A percentile compares a stretch with the other conserved stretches of the same genome.
Conservation (phyloP, 129 eudicot genomes). For the Centella asiatica region DNA sequence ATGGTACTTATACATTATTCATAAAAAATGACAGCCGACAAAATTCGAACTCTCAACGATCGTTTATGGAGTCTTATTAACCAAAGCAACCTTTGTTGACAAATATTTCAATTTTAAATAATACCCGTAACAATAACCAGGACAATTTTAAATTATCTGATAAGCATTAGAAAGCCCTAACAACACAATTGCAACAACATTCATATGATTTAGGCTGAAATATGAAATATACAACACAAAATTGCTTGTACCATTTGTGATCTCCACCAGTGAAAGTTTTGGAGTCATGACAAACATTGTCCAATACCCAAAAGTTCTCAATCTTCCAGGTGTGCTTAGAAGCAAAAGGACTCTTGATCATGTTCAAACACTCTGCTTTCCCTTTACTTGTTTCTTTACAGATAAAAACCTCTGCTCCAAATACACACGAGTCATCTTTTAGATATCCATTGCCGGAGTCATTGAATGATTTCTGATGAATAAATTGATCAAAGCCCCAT, state of each 20-base stretch:
- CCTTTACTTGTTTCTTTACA: conserved; percentile 38
- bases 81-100: too few relatives aligned
- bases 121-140: too few relatives aligned
- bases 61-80: too few relatives aligned
- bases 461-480: conserved; percentile 29
- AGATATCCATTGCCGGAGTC: conserved; percentile 46
- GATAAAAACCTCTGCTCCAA: conserved; percentile 61
- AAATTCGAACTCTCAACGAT: too few relatives aligned
- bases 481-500: conserved; percentile 53
- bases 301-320: conserved; percentile 22
- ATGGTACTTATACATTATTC: too few relatives aligned
- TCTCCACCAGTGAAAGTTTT: conserved; percentile 38
- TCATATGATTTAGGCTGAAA: too few relatives aligned
- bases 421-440: conserved; percentile 42
- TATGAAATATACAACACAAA: not conserved
- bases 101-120: too few relatives aligned
- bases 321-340: conserved; percentile 51
- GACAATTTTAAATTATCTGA: too few relatives aligned
- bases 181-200: too few relatives aligned
- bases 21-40: too few relatives aligned
- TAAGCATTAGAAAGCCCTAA: too few relatives aligned
- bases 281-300: conserved; percentile 25
- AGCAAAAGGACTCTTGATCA: conserved; percentile 43
- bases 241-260: conserved; percentile 40
- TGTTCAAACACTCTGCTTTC: conserved; percentile 40